Conservation (phyloP, 441 rosid species). For the Biscutella auriculata region DNA sequence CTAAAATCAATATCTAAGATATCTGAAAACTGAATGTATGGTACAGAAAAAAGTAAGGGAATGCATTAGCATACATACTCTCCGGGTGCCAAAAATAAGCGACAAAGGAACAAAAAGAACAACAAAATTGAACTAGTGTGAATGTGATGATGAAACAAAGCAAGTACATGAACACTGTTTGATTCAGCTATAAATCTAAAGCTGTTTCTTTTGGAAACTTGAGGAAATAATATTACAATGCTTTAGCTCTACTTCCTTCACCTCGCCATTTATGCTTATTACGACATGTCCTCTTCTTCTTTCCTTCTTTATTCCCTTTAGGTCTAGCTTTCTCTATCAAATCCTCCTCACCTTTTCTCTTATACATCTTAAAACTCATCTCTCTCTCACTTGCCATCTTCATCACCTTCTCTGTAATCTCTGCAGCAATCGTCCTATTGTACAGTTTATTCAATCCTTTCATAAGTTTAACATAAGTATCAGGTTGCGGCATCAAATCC, state of each 20-base stretch:
- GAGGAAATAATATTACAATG: background rate
- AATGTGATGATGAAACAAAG: background rate
- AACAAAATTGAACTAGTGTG: background rate
- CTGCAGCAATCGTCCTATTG: conserved; percentile 72
- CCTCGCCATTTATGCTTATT: conserved; percentile 15
- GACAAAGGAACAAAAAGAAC: background rate
- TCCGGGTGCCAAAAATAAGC: too few species aligned
- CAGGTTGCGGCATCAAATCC: conserved; percentile 76
- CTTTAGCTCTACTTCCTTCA: conserved; percentile 13
- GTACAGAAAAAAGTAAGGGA: too few species aligned
- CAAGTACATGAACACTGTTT: background rate
- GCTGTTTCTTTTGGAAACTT: background rate
- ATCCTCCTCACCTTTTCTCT: conserved; percentile 66
- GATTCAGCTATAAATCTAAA: background rate
- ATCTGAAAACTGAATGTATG: too few species aligned
- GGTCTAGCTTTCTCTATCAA: conserved; percentile 49
- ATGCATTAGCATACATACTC: too few species aligned
- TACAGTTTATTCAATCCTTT: conserved; percentile 67
- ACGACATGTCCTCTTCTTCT: conserved; percentile 48
- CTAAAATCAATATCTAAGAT: too few species aligned
- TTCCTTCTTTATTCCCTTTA: conserved; percentile 52
- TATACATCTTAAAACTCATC: conserved; percentile 77
- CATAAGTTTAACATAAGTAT: conserved; percentile 81
- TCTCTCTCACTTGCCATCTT: conserved; percentile 77
- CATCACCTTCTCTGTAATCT: conserved; percentile 82